Base-by-base conservation (phyloP, 148 eudicot species). In the Amaranthus cruentus region DNA sequence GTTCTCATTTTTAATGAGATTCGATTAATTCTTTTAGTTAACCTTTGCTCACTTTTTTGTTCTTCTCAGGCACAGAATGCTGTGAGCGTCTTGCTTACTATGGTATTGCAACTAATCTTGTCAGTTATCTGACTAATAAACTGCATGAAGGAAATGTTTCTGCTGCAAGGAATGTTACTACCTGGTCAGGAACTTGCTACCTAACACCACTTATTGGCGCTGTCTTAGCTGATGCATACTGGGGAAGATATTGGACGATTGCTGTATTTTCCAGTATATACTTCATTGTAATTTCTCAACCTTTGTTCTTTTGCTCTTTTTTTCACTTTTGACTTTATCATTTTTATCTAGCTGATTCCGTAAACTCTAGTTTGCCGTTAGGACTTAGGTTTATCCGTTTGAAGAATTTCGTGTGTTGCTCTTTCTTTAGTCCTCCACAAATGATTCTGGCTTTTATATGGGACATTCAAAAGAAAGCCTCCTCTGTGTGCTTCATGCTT, bases 211-310 rank as follows among this genome's bases (percentile, higher is more conserved):
- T 91, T 78, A 81, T 91, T 73, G 97, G 97, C 75, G 97, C 91
- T 47, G 86, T 91, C 52, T 72, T 91, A 66, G 94, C 97, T 4
- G 97, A 91, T 87, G 89, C 97, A 55, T 85, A 82, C 49, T 91
- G 91, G 97, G 97, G 97, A 84, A 86, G 94, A 89, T 91, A 91
- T 77, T 87, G 92, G 92, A 91, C 97, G n/a, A 91, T 91, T 71
- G 97, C 92, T 75, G 82, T 73, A 63, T 91, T 89, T 82, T 91
- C 97, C 71, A 80, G 83, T 5, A 86, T 89, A 42, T 91, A 91
- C 69, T 83, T 91, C 70, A 83, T 91, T 52, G 97, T 91, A 86
- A 87, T 74, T 55, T 28, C 72, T 62, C 55, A 38, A 54, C 12
- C 4, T 13, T 59, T 76, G 58, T 15, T 57, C 7, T 62, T 43